Evolutionary conservation across 441 rosid genomes (phyloP).

Genomic region (Populus hybrid): DNA sequence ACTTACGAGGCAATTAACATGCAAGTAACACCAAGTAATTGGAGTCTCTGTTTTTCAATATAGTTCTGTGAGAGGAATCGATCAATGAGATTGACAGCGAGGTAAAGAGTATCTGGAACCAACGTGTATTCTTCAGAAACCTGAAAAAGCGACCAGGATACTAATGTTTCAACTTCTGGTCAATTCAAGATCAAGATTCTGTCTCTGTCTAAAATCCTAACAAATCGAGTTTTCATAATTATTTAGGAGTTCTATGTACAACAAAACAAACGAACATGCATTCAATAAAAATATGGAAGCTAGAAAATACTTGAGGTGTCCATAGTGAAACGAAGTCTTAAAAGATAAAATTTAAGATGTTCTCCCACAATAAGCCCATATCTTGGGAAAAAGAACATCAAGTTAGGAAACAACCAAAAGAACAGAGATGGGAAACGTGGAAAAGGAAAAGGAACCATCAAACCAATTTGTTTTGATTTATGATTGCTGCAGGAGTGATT

Average conservation of each 20-base stretch:
- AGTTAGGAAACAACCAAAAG: not conserved
- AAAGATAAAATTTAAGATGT: not conserved
- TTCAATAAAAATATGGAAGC: not conserved
- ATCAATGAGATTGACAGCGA: slow-evolving; percentile 87
- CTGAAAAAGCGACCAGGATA: slow-evolving; percentile 33
- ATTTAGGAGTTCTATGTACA: not conserved
- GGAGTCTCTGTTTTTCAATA: slow-evolving; percentile 81
- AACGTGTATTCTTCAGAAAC: slow-evolving; percentile 87
- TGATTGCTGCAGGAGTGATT: not conserved
- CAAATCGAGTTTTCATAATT: not conserved
- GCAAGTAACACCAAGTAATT: slow-evolving; percentile 91
- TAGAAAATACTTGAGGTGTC: not conserved
- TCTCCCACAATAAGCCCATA: not conserved
- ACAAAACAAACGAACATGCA: not conserved
- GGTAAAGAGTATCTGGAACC: slow-evolving; percentile 94
- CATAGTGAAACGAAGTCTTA: not conserved
- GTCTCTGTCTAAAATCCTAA: not conserved
- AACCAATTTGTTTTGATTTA: not conserved
- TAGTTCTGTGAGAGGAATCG: slow-evolving; percentile 68
- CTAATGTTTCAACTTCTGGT: not conserved
- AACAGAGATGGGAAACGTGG: not conserved
- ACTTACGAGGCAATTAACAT: slow-evolving; percentile 98
- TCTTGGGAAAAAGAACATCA: not conserved
- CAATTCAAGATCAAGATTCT: not conserved
- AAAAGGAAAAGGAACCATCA: not conserved